Base-by-base conservation (phyloP, 176 grass and related monocot genomes). In the Aechmea fasciata region DNA sequence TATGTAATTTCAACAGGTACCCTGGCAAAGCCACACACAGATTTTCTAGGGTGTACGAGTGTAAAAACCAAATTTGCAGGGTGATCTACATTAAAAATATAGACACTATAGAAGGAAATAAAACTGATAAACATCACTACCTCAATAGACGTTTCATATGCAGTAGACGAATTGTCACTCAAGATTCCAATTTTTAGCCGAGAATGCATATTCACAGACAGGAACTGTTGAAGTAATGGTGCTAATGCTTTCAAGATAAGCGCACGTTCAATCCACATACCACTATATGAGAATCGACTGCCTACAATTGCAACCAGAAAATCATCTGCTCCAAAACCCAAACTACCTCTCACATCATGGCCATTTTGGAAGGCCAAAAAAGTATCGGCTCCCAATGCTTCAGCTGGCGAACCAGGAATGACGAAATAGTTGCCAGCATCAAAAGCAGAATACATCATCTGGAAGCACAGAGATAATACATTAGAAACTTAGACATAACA, bases 401-500 rank as follows among this genome's bases (percentile, higher is more conserved):
- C 87, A 73, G 77, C 69, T 59, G 95, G 84, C 52, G 75, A 86
- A 67, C 90, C 95, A 74, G 90, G 90, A 91, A 99, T 88, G 25
- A 94, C 87, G 41, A 90, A 85, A 82, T 85, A 90, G 70, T 99
- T 99, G 54, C 90, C 95, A 73, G 75, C 80, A 90, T 99, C 90
- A 99, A 99, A 85, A 86, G 81, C 75, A 75, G 87, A 84, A 80
- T 99, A 99, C 84, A 88, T 85, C 79, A 99, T 79, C 95, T 99
- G 95, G 76, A 90, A 71, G 19, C 61, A 80, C 18, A 75, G 48
- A 63, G 52, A 82, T 73, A 77, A 66, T 70, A 67, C 70, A 67
- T 67, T 71, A 71, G 5, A 41, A 41, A 41, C 33, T 41, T 41
- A 41, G 33, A 41, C 33, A 41, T 41, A 41, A 63, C 14, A 17